phyloP scores from a whole-genome alignment of 345 rosid genomes.

The sweet orange (Citrus sinensis) region DVS_A1.0 CM039167.1:28411001-28411500 shows the following conservation, averaged over 20 bases:
- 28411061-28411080: background rate
- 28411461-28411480: conserved; percentile 92
- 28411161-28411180: conserved; percentile 52
- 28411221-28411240: conserved; percentile 85
- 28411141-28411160: conserved; percentile 99
- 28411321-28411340: background rate
- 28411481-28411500: conserved; percentile 74
- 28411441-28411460: conserved; percentile 56
- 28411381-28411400: conserved; percentile 68
- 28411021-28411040: conserved; percentile 4
- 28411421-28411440: conserved; percentile 60
- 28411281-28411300: conserved; percentile 93
- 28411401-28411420: conserved; percentile 85
- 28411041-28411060: background rate
- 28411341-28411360: conserved; percentile 3
- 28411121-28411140: background rate
- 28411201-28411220: conserved; percentile 85
- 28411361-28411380: conserved; percentile 18
- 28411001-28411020: conserved; percentile 50
- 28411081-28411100: background rate
- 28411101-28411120: background rate
- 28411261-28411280: conserved; percentile 90
- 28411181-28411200: conserved; percentile 43
- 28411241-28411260: conserved; percentile 84
- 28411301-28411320: conserved; percentile 64